phyloP scores from a whole-genome alignment of 148 eudicot species.

The Camellia japonica region DNA sequence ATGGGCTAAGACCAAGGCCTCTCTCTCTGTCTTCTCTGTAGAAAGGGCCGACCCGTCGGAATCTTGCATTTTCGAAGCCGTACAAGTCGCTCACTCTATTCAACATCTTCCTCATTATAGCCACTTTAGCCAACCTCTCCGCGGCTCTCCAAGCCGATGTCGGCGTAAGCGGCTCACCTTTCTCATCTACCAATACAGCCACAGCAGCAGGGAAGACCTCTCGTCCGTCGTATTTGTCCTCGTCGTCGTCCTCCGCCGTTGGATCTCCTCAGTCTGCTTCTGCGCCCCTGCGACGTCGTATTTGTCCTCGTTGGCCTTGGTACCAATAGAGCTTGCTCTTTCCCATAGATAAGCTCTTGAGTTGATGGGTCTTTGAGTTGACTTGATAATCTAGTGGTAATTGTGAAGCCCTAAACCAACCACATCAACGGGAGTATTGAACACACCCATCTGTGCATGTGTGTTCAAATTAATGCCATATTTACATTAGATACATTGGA shows the following conservation, averaged over 20 bases:
- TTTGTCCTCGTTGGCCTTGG: conserved; percentile 61
- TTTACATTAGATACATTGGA: no score
- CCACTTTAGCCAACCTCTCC: conserved; percentile 92
- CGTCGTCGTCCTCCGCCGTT: conserved; percentile 19
- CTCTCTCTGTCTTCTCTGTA: no score
- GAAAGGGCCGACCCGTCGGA: conserved; percentile 11
- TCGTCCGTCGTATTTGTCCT: conserved; percentile 13
- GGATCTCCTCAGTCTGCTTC: conserved; percentile 24
- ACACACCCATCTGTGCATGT: no score
- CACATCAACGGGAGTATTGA: no score
- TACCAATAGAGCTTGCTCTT: conserved; percentile 47
- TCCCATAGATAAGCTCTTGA: conserved; percentile 45
- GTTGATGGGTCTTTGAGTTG: conserved; percentile 47
- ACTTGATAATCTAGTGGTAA: no score
- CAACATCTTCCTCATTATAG: conserved; percentile 75
- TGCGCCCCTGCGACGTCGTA: conserved; percentile 59
- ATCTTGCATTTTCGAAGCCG: conserved; percentile 96
- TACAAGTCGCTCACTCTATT: conserved; percentile 90
- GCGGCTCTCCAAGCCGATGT: conserved; percentile 98
- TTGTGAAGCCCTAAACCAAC: no score
- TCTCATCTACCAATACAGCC: conserved; percentile 43
- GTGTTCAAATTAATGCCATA: no score
- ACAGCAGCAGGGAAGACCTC: conserved; percentile 8
- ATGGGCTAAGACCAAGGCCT: no score
- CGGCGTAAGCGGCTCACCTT: conserved; percentile 77